phyloP scores from a whole-genome alignment of 1,284 basidiomycete genomes.

The Puccinia novopanici region DNA sequence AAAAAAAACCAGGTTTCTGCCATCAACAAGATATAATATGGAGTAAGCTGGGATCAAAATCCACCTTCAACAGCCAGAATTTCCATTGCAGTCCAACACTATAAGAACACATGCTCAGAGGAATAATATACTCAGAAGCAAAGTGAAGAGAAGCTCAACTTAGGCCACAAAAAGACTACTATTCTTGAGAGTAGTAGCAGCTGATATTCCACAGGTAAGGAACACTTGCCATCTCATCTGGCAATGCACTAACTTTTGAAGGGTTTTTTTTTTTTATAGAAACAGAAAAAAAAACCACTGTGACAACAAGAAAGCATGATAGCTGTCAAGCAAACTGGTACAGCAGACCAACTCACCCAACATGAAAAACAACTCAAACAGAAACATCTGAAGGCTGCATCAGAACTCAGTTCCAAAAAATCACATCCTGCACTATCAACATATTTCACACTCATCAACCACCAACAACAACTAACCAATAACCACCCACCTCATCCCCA shows the following conservation, averaged over 20 bases:
- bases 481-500: too few relatives aligned
- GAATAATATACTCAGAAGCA: background rate
- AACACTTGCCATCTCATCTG: too few relatives aligned
- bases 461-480: background rate
- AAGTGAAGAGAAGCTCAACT: background rate
- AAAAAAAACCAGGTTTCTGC: background rate
- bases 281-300: too few relatives aligned
- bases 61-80: background rate
- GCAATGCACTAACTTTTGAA: background rate
- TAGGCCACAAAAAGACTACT: too few relatives aligned
- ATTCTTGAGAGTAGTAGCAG: too few relatives aligned
- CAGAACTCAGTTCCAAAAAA: background rate
- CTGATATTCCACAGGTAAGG: too few relatives aligned
- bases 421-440: slow-evolving; percentile 6
- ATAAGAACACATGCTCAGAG: background rate
- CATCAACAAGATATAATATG: too few relatives aligned
- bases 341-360: background rate
- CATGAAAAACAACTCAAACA: slow-evolving; percentile 11
- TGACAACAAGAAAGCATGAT: background rate
- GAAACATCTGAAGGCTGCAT: background rate
- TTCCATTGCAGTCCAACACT: background rate
- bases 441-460: background rate
- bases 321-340: background rate
- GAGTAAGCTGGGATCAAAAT: background rate
- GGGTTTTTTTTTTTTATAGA: background rate